A percentile compares a stretch with the other conserved stretches of the same genome.
These are phyloP conservation scores for Juglanconis sp. DNA, from an alignment of 2,329 filamentous ascomycete genomes.

Conservation along the genomic window DNA sequence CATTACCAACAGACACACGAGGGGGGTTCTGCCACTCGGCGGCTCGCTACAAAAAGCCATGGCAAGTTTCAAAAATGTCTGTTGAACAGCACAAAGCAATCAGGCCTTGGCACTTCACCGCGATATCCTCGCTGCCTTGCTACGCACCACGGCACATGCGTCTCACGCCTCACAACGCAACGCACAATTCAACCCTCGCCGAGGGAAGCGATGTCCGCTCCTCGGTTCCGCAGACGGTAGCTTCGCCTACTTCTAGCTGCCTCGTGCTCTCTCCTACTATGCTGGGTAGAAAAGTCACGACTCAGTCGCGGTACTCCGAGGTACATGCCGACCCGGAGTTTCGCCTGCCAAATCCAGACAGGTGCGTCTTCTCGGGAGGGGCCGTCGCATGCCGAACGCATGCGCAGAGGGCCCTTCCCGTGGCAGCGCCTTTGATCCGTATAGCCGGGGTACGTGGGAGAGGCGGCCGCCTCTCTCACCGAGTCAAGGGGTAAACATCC, in stretches of 20 bases:
- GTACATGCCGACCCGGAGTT: background rate
- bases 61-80: background rate
- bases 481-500: constrained; percentile 7
- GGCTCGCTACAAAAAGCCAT: background rate
- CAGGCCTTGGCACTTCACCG: background rate
- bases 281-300: background rate
- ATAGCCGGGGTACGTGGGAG: constrained; percentile 8
- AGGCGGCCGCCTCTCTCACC: constrained; percentile 13
- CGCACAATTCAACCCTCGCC: background rate
- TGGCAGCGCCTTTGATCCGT: background rate
- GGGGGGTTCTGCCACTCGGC: background rate
- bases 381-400: constrained; percentile 15
- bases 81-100: background rate
- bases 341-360: constrained; percentile 2
- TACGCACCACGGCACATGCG: background rate
- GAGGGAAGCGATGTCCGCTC: background rate
- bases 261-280: constrained; percentile 1
- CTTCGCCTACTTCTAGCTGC: background rate
- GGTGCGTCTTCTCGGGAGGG: constrained; percentile 15
- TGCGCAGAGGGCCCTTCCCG: constrained; percentile 2
- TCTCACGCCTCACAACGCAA: background rate
- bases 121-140: background rate
- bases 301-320: background rate
- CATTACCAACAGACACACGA: background rate
- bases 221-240: background rate